Evolutionary conservation across 306 rosid genomes (phyloP), one percentile per base, ranked within the genome.

Genomic region (Mimosa pudica): DNA sequence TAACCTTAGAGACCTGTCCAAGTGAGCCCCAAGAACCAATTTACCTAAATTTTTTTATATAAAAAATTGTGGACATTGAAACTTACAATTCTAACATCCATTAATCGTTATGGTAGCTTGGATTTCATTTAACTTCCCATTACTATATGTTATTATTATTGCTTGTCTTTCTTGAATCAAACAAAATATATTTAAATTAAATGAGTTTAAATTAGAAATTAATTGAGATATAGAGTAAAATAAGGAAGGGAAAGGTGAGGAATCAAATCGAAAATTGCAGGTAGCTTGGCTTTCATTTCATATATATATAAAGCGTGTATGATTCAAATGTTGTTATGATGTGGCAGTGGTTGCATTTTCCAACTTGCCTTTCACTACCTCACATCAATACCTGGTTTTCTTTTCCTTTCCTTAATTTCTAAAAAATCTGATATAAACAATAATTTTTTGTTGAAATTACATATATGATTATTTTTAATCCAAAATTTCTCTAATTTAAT

Each of bases 181-280:
- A 57, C 33, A 8, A 3, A 18, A 8, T 2, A 57, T 57, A 8
- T n/a, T 57, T 18, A 18, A 57, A 57, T 24, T 24, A 57, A 17
- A 64, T 6, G 17, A 35, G 70, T 13, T 14, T 9, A 0, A n/a
- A 33, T 63, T 63, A 11, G 13, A 20, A 0, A 18, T 57, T 4
- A 57, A 3, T 60, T 24, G 4, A 57, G 7, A 18, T 57, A 0
- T 57, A 0, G 9, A 14, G 24, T 63, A 77, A 72, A 70, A 16
- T 51, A 68, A 68, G 38, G 13, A 78, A 74, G 84, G 35, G 11
- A 14, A 85, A 74, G 90, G 87, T 81, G 42, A 61, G 79, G 73
- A 76, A 77, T 84, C 84, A 76, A 82, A 84, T 87, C 75, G 72
- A n/a, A 11, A 85, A 74, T 82, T 74, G 83, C 83, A 81, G 78